Percentiles rank a stretch among this genome's conserved stretches.
Evolutionary conservation across 2,329 filamentous ascomycete species (phyloP).

Genomic region (Penicillium palitans): DNA sequence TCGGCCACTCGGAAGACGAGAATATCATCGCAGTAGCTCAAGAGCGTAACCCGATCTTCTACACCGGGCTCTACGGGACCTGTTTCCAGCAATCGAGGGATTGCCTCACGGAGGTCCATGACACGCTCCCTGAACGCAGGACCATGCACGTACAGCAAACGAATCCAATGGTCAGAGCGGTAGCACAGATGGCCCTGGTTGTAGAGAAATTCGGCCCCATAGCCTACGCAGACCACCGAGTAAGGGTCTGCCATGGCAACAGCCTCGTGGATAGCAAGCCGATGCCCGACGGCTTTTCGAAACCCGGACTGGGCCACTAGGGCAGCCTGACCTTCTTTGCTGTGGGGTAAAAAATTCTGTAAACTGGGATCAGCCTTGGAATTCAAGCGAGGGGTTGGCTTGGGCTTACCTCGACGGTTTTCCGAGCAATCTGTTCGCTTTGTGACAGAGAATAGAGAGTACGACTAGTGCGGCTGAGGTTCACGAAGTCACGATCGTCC

Average conservation of each 20-base stretch:
- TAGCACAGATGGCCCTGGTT: constrained; percentile 66
- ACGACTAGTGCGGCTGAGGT: constrained; percentile 55
- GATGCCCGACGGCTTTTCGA: constrained; percentile 57
- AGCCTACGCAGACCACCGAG: constrained; percentile 59
- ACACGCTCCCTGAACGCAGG: constrained; percentile 55
- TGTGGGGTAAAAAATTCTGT: constrained; percentile 46
- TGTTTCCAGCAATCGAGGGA: constrained; percentile 35
- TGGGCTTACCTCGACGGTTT: constrained; percentile 56
- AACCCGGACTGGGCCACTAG: constrained; percentile 44
- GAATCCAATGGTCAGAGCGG: constrained; percentile 54
- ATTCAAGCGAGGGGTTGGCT: neutral
- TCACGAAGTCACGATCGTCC: constrained; percentile 59
- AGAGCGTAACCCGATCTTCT: constrained; percentile 52
- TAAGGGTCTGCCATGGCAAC: constrained; percentile 64
- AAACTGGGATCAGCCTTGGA: constrained; percentile 13
- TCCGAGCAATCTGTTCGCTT: constrained; percentile 59
- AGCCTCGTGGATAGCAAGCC: constrained; percentile 62
- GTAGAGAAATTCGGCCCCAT: constrained; percentile 64
- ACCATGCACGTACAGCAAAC: constrained; percentile 59
- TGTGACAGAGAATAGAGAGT: constrained; percentile 54
- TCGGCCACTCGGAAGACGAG: constrained; percentile 59
- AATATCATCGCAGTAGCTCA: constrained; percentile 60
- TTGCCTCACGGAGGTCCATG: constrained; percentile 53
- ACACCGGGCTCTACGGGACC: constrained; percentile 27
- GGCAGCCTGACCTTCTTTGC: constrained; percentile 49